phyloP scores from a whole-genome alignment of 176 grass and related monocot genomes.

The Hordeum marinum region DNA sequence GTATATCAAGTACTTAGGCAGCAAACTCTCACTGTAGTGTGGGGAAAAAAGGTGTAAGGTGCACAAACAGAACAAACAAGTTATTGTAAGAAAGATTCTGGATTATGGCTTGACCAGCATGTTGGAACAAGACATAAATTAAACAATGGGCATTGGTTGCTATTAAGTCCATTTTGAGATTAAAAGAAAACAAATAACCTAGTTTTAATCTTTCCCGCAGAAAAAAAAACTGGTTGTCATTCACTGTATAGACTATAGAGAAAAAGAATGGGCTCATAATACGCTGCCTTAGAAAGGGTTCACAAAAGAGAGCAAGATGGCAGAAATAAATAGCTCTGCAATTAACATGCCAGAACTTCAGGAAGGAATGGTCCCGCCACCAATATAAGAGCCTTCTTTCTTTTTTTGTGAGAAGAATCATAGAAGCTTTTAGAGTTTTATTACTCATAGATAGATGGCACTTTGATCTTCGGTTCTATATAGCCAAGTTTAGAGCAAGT shows the following conservation, averaged over 20 bases:
- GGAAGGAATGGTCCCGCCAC: constrained; percentile 10
- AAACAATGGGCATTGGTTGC: neutral
- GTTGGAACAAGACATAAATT: neutral
- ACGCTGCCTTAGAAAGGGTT: neutral
- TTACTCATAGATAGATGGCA: neutral
- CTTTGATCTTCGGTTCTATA: neutral
- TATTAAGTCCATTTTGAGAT: neutral
- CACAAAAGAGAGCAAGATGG: neutral
- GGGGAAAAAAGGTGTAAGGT: neutral
- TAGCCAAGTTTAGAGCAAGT: constrained; percentile 6
- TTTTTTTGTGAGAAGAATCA: neutral
- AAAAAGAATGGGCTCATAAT: neutral
- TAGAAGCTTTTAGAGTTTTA: neutral
- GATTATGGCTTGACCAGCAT: neutral
- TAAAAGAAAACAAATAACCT: neutral
- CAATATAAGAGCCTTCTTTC: neutral
- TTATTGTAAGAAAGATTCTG: neutral
- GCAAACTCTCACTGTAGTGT: neutral
- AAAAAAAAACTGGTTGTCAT: neutral
- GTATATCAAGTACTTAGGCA: neutral
- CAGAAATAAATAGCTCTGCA: neutral
- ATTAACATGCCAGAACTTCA: constrained; percentile 13
- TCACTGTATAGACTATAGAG: neutral
- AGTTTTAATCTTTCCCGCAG: neutral
- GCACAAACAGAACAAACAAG: neutral